Conservation (phyloP, 2,329 filamentous ascomycete species). For the Cladosporium sp. region DNA sequence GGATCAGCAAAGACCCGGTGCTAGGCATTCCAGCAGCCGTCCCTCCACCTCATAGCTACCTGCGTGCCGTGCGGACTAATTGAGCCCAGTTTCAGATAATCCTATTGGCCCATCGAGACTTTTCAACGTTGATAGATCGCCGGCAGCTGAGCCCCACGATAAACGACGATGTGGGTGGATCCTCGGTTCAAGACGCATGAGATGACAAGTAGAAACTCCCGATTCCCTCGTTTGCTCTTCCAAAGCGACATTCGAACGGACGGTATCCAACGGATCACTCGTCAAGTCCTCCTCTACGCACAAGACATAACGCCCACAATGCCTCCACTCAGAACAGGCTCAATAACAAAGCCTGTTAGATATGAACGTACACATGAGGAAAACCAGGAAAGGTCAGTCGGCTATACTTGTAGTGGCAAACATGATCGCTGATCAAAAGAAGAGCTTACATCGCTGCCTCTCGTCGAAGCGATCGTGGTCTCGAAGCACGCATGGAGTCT, state of each 20-base stretch:
- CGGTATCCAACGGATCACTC: not conserved
- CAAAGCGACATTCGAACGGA: not conserved
- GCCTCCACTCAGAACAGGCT: not conserved
- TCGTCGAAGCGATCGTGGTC: conserved; percentile 76
- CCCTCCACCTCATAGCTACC: not conserved
- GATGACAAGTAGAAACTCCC: not conserved
- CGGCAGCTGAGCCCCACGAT: not conserved
- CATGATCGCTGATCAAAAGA: not conserved
- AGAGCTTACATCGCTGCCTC: conserved; percentile 93
- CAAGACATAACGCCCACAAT: not conserved
- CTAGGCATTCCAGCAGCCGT: not conserved
- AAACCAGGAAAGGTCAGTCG: conserved; percentile 67
- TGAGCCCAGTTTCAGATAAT: not conserved
- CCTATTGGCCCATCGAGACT: not conserved
- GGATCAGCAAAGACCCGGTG: not conserved
- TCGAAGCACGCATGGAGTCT: conserved; percentile 88
- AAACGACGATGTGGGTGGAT: not conserved
- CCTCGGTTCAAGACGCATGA: not conserved
- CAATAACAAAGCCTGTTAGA: conserved; percentile 47
- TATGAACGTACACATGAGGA: conserved; percentile 76
- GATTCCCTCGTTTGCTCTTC: not conserved
- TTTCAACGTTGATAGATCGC: not conserved
- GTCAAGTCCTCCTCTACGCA: not conserved
- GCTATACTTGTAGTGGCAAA: not conserved
- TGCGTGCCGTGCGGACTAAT: not conserved